A percentile compares a stretch with the other conserved stretches of the same genome.
phyloP scores from a whole-genome alignment of 768 basidiomycete genomes.

The Leccinum pellstonianum region DNA sequence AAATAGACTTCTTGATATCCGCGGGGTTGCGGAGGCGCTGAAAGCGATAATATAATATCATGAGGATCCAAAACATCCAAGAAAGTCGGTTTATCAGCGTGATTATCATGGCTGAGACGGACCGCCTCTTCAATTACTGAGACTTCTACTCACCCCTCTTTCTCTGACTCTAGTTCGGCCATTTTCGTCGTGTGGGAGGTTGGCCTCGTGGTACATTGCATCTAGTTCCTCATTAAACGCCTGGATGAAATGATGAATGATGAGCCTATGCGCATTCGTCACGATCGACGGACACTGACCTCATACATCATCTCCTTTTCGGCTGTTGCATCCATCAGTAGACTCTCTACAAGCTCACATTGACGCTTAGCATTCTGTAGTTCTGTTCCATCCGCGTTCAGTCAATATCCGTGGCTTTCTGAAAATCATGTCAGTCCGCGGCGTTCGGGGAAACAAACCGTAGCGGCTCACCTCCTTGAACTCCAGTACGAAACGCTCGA shows the following conservation, averaged over 20 bases:
- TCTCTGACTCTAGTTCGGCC: slow-evolving; percentile 69
- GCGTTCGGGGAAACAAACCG: neutral
- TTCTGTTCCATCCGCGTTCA: slow-evolving; percentile 49
- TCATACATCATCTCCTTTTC: slow-evolving; percentile 95
- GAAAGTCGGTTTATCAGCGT: too few relatives aligned
- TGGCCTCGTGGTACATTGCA: slow-evolving; percentile 82
- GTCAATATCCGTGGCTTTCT: slow-evolving; percentile 66
- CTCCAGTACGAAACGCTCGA: slow-evolving; percentile 49
- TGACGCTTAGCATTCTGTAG: slow-evolving; percentile 70
- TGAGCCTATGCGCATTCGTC: slow-evolving; percentile 2
- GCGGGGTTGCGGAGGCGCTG: too few relatives aligned
- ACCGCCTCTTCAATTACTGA: too few relatives aligned
- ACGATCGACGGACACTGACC: slow-evolving; percentile 41
- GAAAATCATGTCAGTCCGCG: slow-evolving; percentile 1
- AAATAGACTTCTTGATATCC: too few relatives aligned
- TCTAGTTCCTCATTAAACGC: slow-evolving; percentile 95
- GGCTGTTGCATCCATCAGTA: slow-evolving; percentile 73
- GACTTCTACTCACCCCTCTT: slow-evolving; percentile 64
- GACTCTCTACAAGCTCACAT: slow-evolving; percentile 74
- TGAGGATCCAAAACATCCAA: too few relatives aligned
- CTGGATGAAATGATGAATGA: slow-evolving; percentile 37
- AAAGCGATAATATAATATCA: too few relatives aligned
- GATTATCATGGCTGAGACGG: too few relatives aligned
- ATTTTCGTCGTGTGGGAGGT: slow-evolving; percentile 77
- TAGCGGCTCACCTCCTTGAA: slow-evolving; percentile 55